These are phyloP conservation scores for Paspalum vaginatum DNA, from an alignment of 176 grass and related monocot species.

Conservation along the genomic window DNA sequence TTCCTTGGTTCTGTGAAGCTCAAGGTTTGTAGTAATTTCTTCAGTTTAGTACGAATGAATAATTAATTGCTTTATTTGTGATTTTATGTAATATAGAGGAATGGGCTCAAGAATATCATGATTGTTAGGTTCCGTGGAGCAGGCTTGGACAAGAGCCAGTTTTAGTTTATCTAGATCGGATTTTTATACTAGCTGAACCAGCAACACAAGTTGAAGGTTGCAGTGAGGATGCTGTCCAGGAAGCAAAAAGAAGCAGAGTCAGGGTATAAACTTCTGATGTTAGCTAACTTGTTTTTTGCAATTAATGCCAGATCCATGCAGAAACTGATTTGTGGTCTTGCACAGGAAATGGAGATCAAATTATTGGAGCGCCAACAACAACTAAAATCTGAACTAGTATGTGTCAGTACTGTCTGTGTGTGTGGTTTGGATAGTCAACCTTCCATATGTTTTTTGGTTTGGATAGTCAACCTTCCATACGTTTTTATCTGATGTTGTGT, in stretches of 20 bases:
- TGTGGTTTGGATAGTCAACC: slow-evolving; percentile 29
- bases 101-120: slow-evolving; percentile 36
- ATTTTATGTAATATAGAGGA: slow-evolving; percentile 39
- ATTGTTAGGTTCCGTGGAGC: slow-evolving; percentile 94
- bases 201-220: slow-evolving; percentile 93
- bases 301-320: slow-evolving; percentile 17
- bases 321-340: slow-evolving; percentile 34
- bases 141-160: slow-evolving; percentile 96
- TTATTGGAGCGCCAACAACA: slow-evolving; percentile 87
- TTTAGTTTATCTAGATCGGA: slow-evolving; percentile 96
- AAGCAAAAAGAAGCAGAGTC: slow-evolving; percentile 82
- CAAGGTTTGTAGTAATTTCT: slow-evolving; percentile 68
- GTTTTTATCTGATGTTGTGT: slow-evolving; percentile 15
- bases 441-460: slow-evolving; percentile 8
- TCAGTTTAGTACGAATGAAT: slow-evolving; percentile 1
- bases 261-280: slow-evolving; percentile 54
- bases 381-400: slow-evolving; percentile 84
- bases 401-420: slow-evolving; percentile 18
- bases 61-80: slow-evolving; percentile 18
- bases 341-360: slow-evolving; percentile 90
- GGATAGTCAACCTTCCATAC: slow-evolving; percentile 26
- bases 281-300: slow-evolving; percentile 34
- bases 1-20: slow-evolving; percentile 97
- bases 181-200: slow-evolving; percentile 95
- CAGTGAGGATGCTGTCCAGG: slow-evolving; percentile 97